Conservation (phyloP, 768 basidiomycete species). For the Leccinum uliginosum region DNA sequence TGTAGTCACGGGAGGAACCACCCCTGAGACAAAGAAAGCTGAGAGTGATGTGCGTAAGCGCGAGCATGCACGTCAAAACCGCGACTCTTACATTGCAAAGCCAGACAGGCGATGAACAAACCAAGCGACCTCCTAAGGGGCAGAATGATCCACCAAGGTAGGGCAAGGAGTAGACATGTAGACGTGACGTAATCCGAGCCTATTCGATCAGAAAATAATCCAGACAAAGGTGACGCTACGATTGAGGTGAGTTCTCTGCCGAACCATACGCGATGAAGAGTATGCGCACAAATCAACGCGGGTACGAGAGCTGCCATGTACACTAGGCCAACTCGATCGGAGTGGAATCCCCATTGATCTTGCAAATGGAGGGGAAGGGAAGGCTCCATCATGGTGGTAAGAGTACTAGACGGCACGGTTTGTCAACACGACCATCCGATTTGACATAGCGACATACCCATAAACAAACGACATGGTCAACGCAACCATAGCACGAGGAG, state of each 20-base stretch:
- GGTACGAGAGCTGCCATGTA: constrained; percentile 64
- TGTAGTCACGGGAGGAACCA: constrained; percentile 57
- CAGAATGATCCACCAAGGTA: constrained; percentile 64
- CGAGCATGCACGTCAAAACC: neutral
- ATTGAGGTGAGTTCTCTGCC: neutral
- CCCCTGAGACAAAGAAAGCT: constrained; percentile 62
- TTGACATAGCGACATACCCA: constrained; percentile 39
- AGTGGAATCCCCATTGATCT: constrained; percentile 42
- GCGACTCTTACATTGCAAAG: constrained; percentile 47
- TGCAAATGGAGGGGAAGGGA: constrained; percentile 54
- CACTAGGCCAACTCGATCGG: constrained; percentile 58
- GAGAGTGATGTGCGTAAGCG: neutral
- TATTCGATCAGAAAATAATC: constrained; percentile 50
- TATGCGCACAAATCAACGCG: constrained; percentile 55
- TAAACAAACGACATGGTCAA: constrained; percentile 45
- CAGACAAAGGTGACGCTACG: constrained; percentile 56
- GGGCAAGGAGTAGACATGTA: constrained; percentile 42
- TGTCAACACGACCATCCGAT: neutral
- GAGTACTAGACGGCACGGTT: constrained; percentile 33
- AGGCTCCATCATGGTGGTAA: constrained; percentile 50
- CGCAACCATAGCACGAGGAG: constrained; percentile 46
- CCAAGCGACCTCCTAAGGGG: constrained; percentile 49
- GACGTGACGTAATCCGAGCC: constrained; percentile 55
- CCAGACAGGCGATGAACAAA: constrained; percentile 37
- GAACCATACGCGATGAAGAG: neutral